Base-by-base conservation (phyloP, 495 filamentous ascomycete species). In the Penicillium ucsense region DNA sequence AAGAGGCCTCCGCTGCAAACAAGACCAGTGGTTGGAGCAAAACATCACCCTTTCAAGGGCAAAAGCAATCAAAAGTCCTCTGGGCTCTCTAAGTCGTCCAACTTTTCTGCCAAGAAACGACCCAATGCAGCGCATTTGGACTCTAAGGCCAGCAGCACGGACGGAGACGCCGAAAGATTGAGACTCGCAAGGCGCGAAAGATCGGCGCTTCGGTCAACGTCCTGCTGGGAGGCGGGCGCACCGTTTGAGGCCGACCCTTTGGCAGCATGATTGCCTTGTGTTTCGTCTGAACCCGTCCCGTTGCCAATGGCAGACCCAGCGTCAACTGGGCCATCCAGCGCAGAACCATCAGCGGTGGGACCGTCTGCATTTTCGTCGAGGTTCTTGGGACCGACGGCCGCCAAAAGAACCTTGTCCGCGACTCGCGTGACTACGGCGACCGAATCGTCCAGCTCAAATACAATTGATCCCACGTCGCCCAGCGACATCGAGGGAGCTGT, bases 401-500 rank as follows among this genome's bases (percentile, higher is more conserved):
- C 70, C 6, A 74, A 57, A 9, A 72, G 66, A 11, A 74, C 68
- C 47, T 71, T 72, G 48, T 74, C 68, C 6, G 67, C 70, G 38
- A 74, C 64, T 5, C 56, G 60, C 30, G 70, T 74, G n/a, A 74
- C 68, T 7, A 74, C 64, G 5, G 70, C 68, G 30, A 72, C 70
- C 3, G 63, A 62, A 41, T 68, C 67, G 36, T 72, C 67, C 6
- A 72, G 68, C 42, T 74, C 70, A 33, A 74, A 74, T 38, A 74
- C 70, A 38, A 74, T 74, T 4, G 70, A 74, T 34, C 70, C 70
- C 27, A 74, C 70, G 45, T 74, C 67, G n/a, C 70, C 70, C n/a
- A 74, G 53, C 6, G 70, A 71, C 48, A 70, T 58, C 8, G 70
- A 74, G n/a, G 68, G 65, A 8, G 70, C 66, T 8, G 70, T 74